Evolutionary conservation across 2,329 filamentous ascomycete genomes (phyloP).

Genomic region (Hypoxylon sp.): DNA sequence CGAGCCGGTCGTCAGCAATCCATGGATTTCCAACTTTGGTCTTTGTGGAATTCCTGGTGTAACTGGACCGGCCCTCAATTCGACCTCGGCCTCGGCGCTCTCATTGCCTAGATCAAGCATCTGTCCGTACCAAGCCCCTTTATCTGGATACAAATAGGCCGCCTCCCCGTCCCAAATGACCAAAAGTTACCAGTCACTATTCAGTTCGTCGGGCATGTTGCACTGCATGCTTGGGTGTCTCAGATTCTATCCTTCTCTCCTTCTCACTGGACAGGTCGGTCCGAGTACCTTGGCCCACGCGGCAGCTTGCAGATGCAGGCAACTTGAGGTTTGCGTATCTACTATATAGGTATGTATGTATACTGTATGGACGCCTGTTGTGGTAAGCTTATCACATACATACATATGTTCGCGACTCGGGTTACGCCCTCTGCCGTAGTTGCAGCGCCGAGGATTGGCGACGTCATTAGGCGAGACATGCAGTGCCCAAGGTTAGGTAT

Average conservation of each 20-base stretch:
- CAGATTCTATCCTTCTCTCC: conserved; percentile 9
- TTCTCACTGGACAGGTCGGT: conserved; percentile 32
- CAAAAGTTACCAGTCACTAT: conserved; percentile 31
- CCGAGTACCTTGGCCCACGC: conserved; percentile 31
- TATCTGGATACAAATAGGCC: conserved; percentile 9
- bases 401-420: conserved; percentile 6
- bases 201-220: conserved; percentile 21
- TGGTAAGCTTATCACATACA: conserved; percentile 19
- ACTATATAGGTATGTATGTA: too few species aligned
- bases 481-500: too few species aligned
- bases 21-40: conserved; percentile 22
- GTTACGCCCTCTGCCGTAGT: conserved; percentile 15
- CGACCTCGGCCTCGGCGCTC: conserved; percentile 11
- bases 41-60: conserved; percentile 16
- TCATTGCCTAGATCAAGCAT: too few species aligned
- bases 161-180: conserved; percentile 17
- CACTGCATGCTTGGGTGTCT: conserved; percentile 29
- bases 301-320: conserved; percentile 30
- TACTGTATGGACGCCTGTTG: conserved; percentile 4
- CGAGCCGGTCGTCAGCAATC: conserved; percentile 16
- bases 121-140: conserved; percentile 14
- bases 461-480: too few species aligned
- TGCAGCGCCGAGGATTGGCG: conserved; percentile 5
- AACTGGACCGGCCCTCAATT: conserved; percentile 11
- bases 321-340: too few species aligned